phyloP scores from a whole-genome alignment of 2,329 filamentous ascomycete genomes.

The Ophiostoma triangulosporum region DNA sequence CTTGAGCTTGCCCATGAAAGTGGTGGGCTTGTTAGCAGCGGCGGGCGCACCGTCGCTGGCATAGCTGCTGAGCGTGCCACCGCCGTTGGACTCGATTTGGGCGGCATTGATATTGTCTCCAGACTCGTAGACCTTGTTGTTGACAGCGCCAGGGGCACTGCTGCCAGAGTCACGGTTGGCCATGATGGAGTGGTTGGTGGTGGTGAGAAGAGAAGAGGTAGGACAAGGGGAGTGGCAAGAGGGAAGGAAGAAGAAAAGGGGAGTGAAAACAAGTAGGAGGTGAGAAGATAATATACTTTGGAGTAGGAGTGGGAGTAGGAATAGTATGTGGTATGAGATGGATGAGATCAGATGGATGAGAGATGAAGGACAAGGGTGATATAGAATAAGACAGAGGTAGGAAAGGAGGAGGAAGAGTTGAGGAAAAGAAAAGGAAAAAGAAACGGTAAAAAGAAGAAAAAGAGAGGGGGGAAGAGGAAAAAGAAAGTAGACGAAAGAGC shows the following conservation, averaged over 20 bases:
- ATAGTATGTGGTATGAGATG: neutral
- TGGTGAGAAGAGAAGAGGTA: neutral
- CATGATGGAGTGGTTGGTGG: neutral
- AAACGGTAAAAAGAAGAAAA: neutral
- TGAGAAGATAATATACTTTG: neutral
- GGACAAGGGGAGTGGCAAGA: neutral
- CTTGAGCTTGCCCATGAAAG: neutral
- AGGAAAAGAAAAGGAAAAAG: neutral
- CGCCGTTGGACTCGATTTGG: conserved; percentile 1
- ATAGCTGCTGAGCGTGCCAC: neutral
- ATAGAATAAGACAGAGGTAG: neutral
- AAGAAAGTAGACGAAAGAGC: neutral
- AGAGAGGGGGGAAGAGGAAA: neutral
- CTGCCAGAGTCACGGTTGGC: neutral
- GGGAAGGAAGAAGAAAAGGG: neutral
- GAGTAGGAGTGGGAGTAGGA: too few species aligned
- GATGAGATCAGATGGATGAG: too few species aligned
- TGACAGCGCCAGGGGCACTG: neutral
- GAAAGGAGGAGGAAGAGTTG: neutral
- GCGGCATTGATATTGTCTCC: neutral
- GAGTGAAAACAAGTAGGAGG: neutral
- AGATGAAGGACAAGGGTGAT: neutral
- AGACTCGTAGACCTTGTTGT: neutral
- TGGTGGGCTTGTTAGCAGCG: neutral
- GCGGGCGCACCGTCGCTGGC: neutral